These are phyloP conservation scores for Kentomonas sorsogonicus DNA, from an alignment of 208 protist genomes.

Conservation along the genomic window DNA sequence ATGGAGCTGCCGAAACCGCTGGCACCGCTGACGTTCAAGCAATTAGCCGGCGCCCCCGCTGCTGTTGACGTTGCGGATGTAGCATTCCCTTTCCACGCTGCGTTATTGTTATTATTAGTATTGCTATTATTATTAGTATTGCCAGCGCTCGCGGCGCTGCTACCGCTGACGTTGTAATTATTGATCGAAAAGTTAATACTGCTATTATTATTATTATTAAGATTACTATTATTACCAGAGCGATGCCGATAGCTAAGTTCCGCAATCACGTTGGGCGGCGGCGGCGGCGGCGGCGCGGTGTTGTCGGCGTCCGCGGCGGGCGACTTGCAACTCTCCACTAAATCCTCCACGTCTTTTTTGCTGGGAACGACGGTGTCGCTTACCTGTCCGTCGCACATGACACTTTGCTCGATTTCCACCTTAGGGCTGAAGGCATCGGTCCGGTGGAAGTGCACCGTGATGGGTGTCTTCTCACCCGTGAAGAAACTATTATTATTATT, in stretches of 20 bases:
- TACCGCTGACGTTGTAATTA: not conserved
- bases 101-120: not conserved
- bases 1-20: conserved; percentile 4
- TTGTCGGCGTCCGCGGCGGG: conserved; percentile 15
- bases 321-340: conserved; percentile 28
- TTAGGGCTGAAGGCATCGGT: conserved; percentile 20
- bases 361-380: conserved; percentile 29
- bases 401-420: conserved; percentile 52
- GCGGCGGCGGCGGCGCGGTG: conserved; percentile 11
- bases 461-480: conserved; percentile 15
- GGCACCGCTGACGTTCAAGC: too few species aligned
- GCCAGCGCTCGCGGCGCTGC: not conserved
- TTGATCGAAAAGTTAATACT: too few species aligned
- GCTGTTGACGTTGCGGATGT: too few species aligned
- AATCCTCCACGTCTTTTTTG: conserved; percentile 20
- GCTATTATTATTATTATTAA: too few species aligned
- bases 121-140: not conserved
- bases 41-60: too few species aligned
- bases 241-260: too few species aligned
- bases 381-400: conserved; percentile 37
- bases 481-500: too few species aligned
- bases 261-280: conserved; percentile 17
- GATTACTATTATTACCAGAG: too few species aligned
- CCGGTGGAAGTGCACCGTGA: conserved; percentile 37
- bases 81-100: too few species aligned